These are phyloP conservation scores for Saccharomyces uvarum DNA, from an alignment of 1,139 yeast genomes.

Conservation along the genomic window DNA sequence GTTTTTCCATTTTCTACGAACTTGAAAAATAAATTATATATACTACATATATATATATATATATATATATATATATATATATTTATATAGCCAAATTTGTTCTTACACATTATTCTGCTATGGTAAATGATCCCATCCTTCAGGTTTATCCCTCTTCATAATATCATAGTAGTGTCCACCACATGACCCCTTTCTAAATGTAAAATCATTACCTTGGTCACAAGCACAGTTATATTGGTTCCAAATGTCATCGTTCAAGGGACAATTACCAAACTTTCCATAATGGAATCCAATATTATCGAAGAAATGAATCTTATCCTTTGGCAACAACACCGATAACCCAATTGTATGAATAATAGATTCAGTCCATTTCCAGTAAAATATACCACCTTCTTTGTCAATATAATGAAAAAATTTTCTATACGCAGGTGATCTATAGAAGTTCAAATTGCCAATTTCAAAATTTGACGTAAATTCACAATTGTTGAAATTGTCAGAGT, in stretches of 20 bases:
- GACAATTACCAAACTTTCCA: slow-evolving; percentile 58
- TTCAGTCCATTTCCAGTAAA: slow-evolving; percentile 88
- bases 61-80: background rate
- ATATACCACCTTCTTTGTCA: slow-evolving; percentile 77
- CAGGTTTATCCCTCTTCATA: slow-evolving; percentile 45
- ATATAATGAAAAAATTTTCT: slow-evolving; percentile 56
- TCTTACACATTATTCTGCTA: background rate
- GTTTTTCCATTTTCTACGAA: background rate
- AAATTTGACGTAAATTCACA: slow-evolving; percentile 87
- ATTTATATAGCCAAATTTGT: background rate
- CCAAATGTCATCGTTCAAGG: slow-evolving; percentile 47
- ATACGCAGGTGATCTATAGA: slow-evolving; percentile 70
- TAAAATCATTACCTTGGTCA: slow-evolving; percentile 57
- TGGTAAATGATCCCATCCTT: slow-evolving; percentile 41
- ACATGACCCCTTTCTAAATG: slow-evolving; percentile 57
- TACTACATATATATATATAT: background rate
- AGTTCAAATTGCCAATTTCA: slow-evolving; percentile 63
- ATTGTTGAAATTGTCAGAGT: slow-evolving; percentile 57
- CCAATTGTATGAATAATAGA: slow-evolving; percentile 86
- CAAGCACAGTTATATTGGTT: slow-evolving; percentile 50
- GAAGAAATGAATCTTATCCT: slow-evolving; percentile 61
- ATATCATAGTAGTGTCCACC: slow-evolving; percentile 37
- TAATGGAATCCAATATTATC: slow-evolving; percentile 57
- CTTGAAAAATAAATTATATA: background rate
- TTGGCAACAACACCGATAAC: slow-evolving; percentile 60